phyloP scores from a whole-genome alignment of 2,329 filamentous ascomycete species.

The Calonectria crousiana region DNA sequence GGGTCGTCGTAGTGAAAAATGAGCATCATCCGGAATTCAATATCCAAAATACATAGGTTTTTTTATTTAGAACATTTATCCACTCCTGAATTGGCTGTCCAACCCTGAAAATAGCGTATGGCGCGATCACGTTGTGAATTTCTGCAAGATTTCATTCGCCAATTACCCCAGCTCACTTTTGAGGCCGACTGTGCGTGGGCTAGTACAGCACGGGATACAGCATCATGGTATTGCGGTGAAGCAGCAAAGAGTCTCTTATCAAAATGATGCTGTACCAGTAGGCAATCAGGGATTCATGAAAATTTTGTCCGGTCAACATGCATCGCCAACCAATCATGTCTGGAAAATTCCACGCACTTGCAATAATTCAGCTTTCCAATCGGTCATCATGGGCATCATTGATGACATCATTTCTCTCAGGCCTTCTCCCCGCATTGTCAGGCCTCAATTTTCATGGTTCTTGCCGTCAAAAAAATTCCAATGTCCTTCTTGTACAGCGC shows the following conservation, averaged over 20 bases:
- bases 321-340: too few species aligned
- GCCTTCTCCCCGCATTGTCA: too few species aligned
- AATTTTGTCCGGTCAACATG: too few species aligned
- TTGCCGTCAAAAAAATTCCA: too few species aligned
- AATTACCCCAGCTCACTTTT: neutral
- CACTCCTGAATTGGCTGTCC: neutral
- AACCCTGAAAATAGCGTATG: neutral
- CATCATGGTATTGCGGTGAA: neutral
- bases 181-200: neutral
- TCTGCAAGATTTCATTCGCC: neutral
- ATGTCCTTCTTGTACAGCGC: neutral
- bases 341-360: too few species aligned
- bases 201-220: neutral
- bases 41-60: neutral
- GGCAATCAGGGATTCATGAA: too few species aligned
- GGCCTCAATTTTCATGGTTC: too few species aligned
- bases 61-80: too few species aligned
- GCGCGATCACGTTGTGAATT: neutral
- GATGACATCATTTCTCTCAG: too few species aligned
- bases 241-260: neutral
- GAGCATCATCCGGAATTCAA: neutral
- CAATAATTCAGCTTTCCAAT: too few species aligned
- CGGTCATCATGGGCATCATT: too few species aligned
- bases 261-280: too few species aligned
- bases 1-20: neutral